phyloP scores from a whole-genome alignment of 2,329 filamentous ascomycete genomes.

The Aureobasidium namibiae region DNA sequence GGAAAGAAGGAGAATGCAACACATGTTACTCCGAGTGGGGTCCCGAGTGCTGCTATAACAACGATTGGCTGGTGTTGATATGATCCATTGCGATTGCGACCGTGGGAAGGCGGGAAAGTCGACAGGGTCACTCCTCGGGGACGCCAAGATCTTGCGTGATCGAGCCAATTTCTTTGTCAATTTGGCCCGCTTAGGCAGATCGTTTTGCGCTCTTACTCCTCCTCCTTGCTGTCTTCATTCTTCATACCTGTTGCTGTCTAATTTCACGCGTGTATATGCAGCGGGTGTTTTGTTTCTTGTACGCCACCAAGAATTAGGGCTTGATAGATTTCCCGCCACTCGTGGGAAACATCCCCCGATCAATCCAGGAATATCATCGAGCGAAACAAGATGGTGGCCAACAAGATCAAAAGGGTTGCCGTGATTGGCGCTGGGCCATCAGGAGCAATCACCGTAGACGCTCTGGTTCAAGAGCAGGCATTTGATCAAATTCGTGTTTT shows the following conservation, averaged over 20 bases:
- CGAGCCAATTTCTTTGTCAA: conserved; percentile 1
- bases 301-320: background rate
- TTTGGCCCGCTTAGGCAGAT: background rate
- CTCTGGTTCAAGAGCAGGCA: conserved; percentile 48
- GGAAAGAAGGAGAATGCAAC: too few species aligned
- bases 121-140: background rate
- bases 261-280: background rate
- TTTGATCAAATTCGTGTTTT: conserved; percentile 56
- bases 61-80: background rate
- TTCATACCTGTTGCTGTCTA: background rate
- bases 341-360: background rate
- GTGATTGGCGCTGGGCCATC: conserved; percentile 55
- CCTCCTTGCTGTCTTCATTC: background rate
- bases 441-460: conserved; percentile 53
- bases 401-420: conserved; percentile 36
- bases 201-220: background rate
- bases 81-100: background rate
- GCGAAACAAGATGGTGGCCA: background rate
- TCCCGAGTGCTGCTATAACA: too few species aligned
- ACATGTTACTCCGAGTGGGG: too few species aligned
- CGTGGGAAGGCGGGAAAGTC: background rate
- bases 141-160: conserved; percentile 5
- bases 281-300: too few species aligned
- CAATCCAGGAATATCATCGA: background rate
- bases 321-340: background rate